phyloP scores from a whole-genome alignment of 345 rosid species.

The Camelina sativa region DNA sequence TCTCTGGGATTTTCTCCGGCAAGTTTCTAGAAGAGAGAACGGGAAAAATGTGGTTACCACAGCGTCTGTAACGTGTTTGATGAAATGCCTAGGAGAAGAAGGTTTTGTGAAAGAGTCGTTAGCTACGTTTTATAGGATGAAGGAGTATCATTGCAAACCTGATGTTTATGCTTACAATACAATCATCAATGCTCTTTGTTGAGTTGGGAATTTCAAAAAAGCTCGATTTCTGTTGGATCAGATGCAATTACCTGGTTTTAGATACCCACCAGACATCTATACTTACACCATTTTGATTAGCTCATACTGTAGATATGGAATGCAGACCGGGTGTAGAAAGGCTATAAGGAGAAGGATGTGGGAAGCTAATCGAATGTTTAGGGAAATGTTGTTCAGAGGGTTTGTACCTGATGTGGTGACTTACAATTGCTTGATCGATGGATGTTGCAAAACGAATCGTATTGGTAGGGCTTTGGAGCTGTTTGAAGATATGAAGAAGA shows the following conservation, averaged over 20 bases:
- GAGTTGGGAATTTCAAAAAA: conserved; percentile 79
- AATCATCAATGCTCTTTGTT: conserved; percentile 69
- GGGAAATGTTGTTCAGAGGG: conserved; percentile 80
- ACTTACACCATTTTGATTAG: conserved; percentile 80
- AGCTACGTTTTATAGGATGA: conserved; percentile 72
- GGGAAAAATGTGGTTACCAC: conserved; percentile 50
- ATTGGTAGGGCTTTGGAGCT: conserved; percentile 80
- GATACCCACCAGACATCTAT: conserved; percentile 67
- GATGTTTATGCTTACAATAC: conserved; percentile 83
- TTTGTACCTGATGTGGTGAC: conserved; percentile 84
- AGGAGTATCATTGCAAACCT: conserved; percentile 70
- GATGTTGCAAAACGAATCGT: conserved; percentile 76
- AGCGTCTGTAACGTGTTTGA: conserved; percentile 76
- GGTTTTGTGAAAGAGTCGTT: conserved; percentile 78
- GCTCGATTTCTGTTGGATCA: conserved; percentile 73
- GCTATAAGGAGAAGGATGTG: conserved; percentile 81
- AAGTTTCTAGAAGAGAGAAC: conserved; percentile 50
- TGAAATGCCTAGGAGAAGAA: conserved; percentile 91
- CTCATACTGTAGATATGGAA: conserved; percentile 70
- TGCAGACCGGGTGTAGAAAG: conserved; percentile 85
- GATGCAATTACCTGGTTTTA: conserved; percentile 87
- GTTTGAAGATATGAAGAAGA: conserved; percentile 72
- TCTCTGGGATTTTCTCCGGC: conserved; percentile 77
- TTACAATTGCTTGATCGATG: conserved; percentile 87
- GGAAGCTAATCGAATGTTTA: conserved; percentile 87